phyloP scores from a whole-genome alignment of 164 flowering plant genomes.

The Nymphaea colorata region DNA sequence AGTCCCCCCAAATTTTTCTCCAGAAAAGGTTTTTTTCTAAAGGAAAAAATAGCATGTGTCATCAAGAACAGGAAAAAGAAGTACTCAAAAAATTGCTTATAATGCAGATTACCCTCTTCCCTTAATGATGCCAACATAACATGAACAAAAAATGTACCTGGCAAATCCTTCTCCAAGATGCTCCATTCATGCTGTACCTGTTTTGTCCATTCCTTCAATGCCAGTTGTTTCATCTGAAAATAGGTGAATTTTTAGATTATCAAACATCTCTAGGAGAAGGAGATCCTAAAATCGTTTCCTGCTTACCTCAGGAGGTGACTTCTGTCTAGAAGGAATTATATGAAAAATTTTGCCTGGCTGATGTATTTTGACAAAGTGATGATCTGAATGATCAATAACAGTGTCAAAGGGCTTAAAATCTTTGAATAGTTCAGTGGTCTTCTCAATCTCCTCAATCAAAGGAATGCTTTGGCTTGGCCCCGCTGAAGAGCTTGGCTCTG shows the following conservation, averaged over 20 bases:
- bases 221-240: not conserved
- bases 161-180: conserved; percentile 9
- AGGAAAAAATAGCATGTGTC: too few relatives aligned
- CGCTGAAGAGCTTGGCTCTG: not conserved
- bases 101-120: too few relatives aligned
- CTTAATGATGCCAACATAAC: too few relatives aligned
- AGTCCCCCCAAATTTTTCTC: too few relatives aligned
- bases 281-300: not conserved
- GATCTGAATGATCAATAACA: conserved; percentile 8
- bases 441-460: conserved; percentile 2
- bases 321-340: not conserved
- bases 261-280: not conserved
- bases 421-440: not conserved
- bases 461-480: not conserved
- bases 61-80: too few relatives aligned
- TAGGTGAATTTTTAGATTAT: not conserved
- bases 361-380: not conserved
- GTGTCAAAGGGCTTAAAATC: conserved; percentile 6
- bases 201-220: conserved; percentile 6
- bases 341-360: not conserved
- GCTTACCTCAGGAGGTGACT: not conserved
- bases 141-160: conserved; percentile 1
- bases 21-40: too few relatives aligned
- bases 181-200: conserved; percentile 9
- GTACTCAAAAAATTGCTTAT: too few relatives aligned